These are phyloP conservation scores for Jackrogersella minutella DNA, from an alignment of 495 filamentous ascomycete species.

Conservation along the genomic window DNA sequence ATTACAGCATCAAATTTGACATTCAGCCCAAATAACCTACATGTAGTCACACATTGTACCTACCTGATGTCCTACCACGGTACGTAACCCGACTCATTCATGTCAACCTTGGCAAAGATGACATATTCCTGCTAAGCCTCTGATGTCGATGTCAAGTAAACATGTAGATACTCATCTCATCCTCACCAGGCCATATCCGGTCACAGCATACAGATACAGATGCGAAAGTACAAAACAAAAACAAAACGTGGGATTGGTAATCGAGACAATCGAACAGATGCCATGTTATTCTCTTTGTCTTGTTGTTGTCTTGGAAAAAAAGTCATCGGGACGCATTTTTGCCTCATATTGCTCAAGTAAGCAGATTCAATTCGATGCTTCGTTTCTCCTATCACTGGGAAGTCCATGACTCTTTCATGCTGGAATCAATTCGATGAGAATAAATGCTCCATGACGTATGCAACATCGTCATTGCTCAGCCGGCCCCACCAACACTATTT, in stretches of 20 bases:
- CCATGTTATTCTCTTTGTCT: constrained; percentile 3
- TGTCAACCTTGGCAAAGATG: constrained; percentile 11
- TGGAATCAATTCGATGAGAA: constrained; percentile 16
- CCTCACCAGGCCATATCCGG: constrained; percentile 17
- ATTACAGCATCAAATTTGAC: too few relatives aligned
- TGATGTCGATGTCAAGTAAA: too few relatives aligned
- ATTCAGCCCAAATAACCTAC: too few relatives aligned
- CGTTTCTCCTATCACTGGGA: background rate
- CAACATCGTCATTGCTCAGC: constrained; percentile 40
- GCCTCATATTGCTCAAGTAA: background rate
- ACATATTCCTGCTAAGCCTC: background rate
- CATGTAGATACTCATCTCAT: background rate
- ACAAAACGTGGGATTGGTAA: background rate
- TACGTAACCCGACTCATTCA: constrained; percentile 21
- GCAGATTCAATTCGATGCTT: background rate
- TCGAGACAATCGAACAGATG: constrained; percentile 13
- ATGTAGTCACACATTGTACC: too few relatives aligned
- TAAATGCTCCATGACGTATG: constrained; percentile 37
- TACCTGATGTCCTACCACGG: background rate
- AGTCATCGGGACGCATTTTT: constrained; percentile 3
- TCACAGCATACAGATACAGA: constrained; percentile 2
- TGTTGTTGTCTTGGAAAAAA: constrained; percentile 9
- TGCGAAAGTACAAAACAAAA: constrained; percentile 12
- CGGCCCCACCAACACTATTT: constrained; percentile 19
- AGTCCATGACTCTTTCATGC: constrained; percentile 38